Conservation (phyloP, 441 rosid species). For the Corymbia calophylla region DNA sequence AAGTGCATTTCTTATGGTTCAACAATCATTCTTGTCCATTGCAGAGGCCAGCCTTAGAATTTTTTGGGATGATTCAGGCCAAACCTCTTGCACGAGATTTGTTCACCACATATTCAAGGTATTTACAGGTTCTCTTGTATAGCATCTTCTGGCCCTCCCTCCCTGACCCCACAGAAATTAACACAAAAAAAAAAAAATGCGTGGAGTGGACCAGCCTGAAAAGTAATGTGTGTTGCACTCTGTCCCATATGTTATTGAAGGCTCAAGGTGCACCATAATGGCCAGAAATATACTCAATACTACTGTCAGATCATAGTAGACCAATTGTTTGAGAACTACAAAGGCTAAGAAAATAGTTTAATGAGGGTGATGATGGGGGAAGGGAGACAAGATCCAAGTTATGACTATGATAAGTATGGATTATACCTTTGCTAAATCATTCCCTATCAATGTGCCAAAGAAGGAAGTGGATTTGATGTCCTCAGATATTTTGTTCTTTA, state of each 20-base stretch:
- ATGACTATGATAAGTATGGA: not conserved
- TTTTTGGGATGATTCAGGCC: constrained; percentile 87
- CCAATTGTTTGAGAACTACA: not conserved
- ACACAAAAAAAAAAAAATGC: not conserved
- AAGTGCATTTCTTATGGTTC: not conserved
- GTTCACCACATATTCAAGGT: constrained; percentile 79
- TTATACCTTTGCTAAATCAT: not conserved
- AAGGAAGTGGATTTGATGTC: not conserved
- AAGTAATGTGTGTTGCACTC: not conserved
- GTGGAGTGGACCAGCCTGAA: not conserved
- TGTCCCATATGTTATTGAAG: not conserved
- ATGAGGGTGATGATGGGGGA: not conserved
- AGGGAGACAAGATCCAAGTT: not conserved
- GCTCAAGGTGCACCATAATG: not conserved
- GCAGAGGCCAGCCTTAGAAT: constrained; percentile 84
- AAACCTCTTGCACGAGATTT: constrained; percentile 80
- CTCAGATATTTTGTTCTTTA: not conserved
- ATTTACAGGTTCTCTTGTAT: not conserved
- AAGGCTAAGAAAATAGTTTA: not conserved
- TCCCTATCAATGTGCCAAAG: not conserved
- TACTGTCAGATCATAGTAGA: not conserved
- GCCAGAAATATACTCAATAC: not conserved
- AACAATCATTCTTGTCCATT: constrained; percentile 9
- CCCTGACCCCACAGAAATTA: not conserved
- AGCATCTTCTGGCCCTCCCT: not conserved